Base-by-base conservation (phyloP, 2,329 filamentous ascomycete species). In the Cercospora berteroae region DNA sequence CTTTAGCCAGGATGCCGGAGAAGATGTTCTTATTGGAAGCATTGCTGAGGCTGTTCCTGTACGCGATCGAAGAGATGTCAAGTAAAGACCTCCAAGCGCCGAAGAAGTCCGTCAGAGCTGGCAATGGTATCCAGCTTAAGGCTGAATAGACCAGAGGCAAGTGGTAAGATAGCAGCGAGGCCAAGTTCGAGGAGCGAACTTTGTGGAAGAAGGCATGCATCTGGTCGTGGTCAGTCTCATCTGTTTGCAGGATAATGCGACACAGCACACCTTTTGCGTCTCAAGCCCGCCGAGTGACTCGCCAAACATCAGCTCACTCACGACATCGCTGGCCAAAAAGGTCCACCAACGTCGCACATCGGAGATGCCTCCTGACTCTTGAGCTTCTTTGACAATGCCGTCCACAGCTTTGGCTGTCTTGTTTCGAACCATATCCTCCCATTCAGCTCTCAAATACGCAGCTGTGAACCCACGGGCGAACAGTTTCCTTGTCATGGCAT, bases 341-440 rank as follows among this genome's bases (percentile, higher is more conserved):
- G 77, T 79, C 78, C 67, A 77, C 80, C 80, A 82, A 59, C 79
- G 76, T 55, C 80, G 65, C 6, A 81, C 65, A 70, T 82, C 80
- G 6, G 75, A 76, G 9, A 63, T 52, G 75, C 61, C 77, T 9
- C 60, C 71, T 5, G n/a, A 20, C 10, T 29, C n/a, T 8, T 8
- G 12, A 12, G 69, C 67, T 25, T 73, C 72, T 1, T 64, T 60
- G 52, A 74, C 75, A 48, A 81, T 78, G 25, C 73, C 73, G 3
- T 66, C 20, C 1, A 80, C 74, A 12, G 76, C 76, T 20, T 77
- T 66, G 18, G 63, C 64, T 0, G 71, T 74, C 68, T 77, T 79
- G n/a, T 74, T 69, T 20, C 73, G 67, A 6, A 81, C 74, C 36
- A 75, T 70, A 0, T 44, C 42, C 42, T 81, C 79, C 77, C 78